Conservation (phyloP, 2,329 filamentous ascomycete genomes). For the Fusarium sp. region DNA sequence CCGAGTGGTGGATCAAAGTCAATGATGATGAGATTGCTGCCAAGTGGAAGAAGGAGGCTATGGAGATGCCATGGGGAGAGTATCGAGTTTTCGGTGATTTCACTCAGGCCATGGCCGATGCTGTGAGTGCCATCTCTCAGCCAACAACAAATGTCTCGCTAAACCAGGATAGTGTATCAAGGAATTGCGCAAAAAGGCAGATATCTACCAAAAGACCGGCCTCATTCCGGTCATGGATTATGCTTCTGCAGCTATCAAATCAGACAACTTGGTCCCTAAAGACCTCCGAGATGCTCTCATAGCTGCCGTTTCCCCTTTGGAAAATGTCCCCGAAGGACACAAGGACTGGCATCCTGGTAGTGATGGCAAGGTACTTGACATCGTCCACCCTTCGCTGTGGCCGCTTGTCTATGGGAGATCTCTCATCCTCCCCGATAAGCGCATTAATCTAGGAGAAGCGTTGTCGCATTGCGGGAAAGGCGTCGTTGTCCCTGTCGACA, state of each 20-base stretch:
- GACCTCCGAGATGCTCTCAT: conserved; percentile 50
- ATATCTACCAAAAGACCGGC: conserved; percentile 45
- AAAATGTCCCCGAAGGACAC: conserved; percentile 57
- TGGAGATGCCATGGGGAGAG: conserved; percentile 44
- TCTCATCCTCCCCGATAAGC: conserved; percentile 47
- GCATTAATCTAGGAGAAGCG: conserved; percentile 50
- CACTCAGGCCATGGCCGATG: conserved; percentile 44
- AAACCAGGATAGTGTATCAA: conserved; percentile 41
- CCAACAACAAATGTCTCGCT: background rate
- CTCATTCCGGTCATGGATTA: conserved; percentile 49
- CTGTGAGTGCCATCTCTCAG: conserved; percentile 33
- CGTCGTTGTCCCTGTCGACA: conserved; percentile 35
- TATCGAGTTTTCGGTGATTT: conserved; percentile 40
- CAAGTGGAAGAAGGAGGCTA: conserved; percentile 44
- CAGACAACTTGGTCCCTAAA: conserved; percentile 43
- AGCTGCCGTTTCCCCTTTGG: conserved; percentile 55
- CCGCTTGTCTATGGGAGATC: conserved; percentile 40
- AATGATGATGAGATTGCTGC: conserved; percentile 37
- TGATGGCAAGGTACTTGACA: conserved; percentile 29
- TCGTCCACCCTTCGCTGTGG: conserved; percentile 37
- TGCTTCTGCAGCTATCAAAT: conserved; percentile 47
- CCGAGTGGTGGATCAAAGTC: conserved; percentile 49
- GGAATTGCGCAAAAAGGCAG: conserved; percentile 48
- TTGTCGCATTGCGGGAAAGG: conserved; percentile 49
- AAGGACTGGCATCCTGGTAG: conserved; percentile 47